A percentile compares a stretch with the other conserved stretches of the same genome.
phyloP scores from a whole-genome alignment of 2,329 filamentous ascomycete species.

The Myriosclerotinia duriaeana region DNA sequence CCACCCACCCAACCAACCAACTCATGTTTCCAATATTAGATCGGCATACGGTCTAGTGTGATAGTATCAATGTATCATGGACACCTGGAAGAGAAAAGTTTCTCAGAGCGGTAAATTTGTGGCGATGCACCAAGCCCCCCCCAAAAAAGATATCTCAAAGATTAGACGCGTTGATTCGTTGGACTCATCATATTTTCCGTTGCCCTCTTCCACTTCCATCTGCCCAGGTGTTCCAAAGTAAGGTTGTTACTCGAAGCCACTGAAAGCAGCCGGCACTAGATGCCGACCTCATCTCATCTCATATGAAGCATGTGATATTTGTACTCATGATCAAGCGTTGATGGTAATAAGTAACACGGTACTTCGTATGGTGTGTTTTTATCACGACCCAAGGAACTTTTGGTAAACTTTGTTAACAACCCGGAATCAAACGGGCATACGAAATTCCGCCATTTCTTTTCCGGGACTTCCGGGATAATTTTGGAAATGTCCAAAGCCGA shows the following conservation, averaged over 20 bases:
- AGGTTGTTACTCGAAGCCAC: constrained; percentile 4
- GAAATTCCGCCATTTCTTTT: no score
- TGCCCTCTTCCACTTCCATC: neutral
- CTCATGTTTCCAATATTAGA: neutral
- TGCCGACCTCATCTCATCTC: no score
- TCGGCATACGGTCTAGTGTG: no score
- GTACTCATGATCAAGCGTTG: no score
- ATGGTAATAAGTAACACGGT: no score
- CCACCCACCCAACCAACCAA: neutral
- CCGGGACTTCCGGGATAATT: neutral
- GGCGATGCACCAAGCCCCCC: neutral
- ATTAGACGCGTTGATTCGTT: constrained; percentile 17
- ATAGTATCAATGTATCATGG: no score
- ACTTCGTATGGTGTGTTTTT: constrained; percentile 9
- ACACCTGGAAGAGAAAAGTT: no score
- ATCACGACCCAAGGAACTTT: neutral
- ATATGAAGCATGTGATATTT: no score
- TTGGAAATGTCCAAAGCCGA: neutral
- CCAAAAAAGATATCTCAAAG: neutral
- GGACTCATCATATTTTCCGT: neutral
- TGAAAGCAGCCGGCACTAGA: neutral
- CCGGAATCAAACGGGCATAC: no score
- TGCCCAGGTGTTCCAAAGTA: neutral
- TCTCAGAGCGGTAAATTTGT: neutral
- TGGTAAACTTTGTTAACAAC: no score